phyloP scores from a whole-genome alignment of 768 basidiomycete species.

The Imleria badia region DNA sequence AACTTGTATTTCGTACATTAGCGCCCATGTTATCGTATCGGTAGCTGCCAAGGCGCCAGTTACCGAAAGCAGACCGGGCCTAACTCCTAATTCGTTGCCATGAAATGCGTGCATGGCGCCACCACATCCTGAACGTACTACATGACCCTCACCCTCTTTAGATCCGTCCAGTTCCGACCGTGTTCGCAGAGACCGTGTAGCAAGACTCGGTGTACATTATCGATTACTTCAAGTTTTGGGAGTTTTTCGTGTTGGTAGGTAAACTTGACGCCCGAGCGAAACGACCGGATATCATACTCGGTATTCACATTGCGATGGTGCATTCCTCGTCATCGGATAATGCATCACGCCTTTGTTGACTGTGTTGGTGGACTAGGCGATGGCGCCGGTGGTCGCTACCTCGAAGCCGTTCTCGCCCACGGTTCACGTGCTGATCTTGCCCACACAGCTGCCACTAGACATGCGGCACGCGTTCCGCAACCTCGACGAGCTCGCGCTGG shows the following conservation, averaged over 20 bases:
- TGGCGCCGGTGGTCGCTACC: conserved; percentile 50
- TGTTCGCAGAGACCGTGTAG: conserved; percentile 39
- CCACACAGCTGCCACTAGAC: conserved; percentile 75
- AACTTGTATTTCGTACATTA: too few relatives aligned
- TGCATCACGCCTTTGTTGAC: neutral
- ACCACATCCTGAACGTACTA: neutral
- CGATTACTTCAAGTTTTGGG: conserved; percentile 80
- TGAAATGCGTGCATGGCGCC: too few relatives aligned
- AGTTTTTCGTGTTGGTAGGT: conserved; percentile 75
- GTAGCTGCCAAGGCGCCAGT: too few relatives aligned
- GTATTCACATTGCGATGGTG: conserved; percentile 58
- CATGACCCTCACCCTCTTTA: conserved; percentile 23
- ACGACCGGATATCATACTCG: conserved; percentile 60
- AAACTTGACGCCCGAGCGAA: conserved; percentile 60
- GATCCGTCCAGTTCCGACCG: conserved; percentile 46
- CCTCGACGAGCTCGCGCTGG: conserved; percentile 62
- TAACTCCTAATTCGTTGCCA: too few relatives aligned
- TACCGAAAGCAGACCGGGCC: too few relatives aligned
- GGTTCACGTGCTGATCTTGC: conserved; percentile 70
- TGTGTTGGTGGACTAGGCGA: conserved; percentile 38
- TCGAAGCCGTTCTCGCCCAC: conserved; percentile 69
- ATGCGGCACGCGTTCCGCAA: conserved; percentile 65
- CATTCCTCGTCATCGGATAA: conserved; percentile 8
- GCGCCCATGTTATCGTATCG: too few relatives aligned
- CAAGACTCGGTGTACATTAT: conserved; percentile 58